Evolutionary conservation across 2,329 filamentous ascomycete genomes (phyloP).

Genomic region (Periconia digitata): DNA sequence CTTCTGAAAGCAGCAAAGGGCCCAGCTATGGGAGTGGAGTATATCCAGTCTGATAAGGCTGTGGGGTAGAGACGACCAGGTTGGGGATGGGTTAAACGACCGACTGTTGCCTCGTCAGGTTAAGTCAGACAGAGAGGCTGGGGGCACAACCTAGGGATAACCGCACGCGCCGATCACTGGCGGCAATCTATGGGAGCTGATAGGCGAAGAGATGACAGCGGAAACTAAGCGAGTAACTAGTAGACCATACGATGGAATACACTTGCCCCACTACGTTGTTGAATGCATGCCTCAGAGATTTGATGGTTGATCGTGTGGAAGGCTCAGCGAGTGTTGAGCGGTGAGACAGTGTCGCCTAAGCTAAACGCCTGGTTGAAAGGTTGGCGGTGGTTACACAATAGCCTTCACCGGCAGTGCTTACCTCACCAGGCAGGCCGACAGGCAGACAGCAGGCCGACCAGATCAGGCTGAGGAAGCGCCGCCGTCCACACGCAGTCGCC

Average conservation of each 20-base stretch:
- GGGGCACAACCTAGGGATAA: too few species aligned
- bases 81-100: too few species aligned
- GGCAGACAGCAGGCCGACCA: too few species aligned
- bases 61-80: too few species aligned
- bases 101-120: too few species aligned
- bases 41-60: too few species aligned
- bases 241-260: neutral
- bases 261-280: neutral
- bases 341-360: neutral
- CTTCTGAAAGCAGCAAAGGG: too few species aligned
- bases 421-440: neutral
- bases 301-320: conserved; percentile 1
- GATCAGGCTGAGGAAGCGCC: neutral
- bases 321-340: conserved; percentile 1
- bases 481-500: neutral
- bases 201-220: neutral
- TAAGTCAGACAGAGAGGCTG: too few species aligned
- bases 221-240: neutral
- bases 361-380: conserved; percentile 1
- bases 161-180: neutral
- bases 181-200: neutral
- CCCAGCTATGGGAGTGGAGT: too few species aligned
- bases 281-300: conserved; percentile 1
- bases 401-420: neutral
- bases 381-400: conserved; percentile 1